Conservation (phyloP, 2,329 filamentous ascomycete genomes). For the Camillea tinctor region DNA sequence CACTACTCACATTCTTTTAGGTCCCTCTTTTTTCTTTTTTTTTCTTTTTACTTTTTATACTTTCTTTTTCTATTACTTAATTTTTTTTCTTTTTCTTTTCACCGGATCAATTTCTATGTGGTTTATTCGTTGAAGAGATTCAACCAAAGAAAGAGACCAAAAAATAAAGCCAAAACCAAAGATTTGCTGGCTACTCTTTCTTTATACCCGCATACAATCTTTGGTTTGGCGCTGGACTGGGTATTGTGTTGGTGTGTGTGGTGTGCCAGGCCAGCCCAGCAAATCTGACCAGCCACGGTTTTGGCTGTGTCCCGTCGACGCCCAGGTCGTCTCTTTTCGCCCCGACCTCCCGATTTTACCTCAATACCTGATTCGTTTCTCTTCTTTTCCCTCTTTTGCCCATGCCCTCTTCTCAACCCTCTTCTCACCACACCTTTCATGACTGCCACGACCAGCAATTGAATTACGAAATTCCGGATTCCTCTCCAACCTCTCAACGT, state of each 20-base stretch:
- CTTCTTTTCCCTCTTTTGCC: neutral
- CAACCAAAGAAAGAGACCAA: too few species aligned
- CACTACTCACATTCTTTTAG: constrained; percentile 1
- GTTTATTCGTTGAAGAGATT: neutral
- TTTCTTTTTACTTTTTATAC: neutral
- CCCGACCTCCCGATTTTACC: neutral
- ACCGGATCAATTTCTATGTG: neutral
- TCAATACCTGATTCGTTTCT: neutral
- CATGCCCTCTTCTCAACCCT: neutral
- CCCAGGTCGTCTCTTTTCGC: neutral
- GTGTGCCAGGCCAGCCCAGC: too few species aligned
- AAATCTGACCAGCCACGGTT: neutral
- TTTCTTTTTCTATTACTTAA: too few species aligned
- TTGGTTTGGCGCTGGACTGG: neutral
- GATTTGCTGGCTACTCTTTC: neutral
- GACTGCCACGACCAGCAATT: neutral
- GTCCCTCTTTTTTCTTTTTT: neutral
- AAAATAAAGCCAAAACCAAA: too few species aligned
- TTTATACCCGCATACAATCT: neutral
- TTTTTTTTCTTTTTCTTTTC: neutral
- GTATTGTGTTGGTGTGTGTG: too few species aligned
- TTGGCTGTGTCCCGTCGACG: neutral
- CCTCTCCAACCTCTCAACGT: constrained; percentile 46
- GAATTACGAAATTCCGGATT: constrained; percentile 23
- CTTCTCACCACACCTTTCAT: neutral